phyloP scores from a whole-genome alignment of 768 basidiomycete genomes.

The Macrocybe gigantea region DNA sequence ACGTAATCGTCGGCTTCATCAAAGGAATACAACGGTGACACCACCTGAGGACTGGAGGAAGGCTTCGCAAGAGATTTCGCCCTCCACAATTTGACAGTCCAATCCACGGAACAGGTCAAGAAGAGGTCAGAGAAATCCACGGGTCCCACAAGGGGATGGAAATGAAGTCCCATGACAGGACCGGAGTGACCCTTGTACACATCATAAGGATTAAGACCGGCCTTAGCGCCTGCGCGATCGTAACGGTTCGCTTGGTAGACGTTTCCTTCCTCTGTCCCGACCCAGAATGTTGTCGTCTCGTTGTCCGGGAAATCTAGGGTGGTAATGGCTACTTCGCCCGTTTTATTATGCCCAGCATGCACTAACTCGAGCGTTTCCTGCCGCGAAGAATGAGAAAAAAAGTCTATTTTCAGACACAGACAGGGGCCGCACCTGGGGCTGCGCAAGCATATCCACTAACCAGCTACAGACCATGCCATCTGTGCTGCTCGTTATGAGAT shows the following conservation, averaged over 20 bases:
- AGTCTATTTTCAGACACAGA: not conserved
- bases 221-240: constrained; percentile 95
- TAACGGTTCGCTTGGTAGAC: constrained; percentile 96
- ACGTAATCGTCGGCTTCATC: constrained; percentile 99
- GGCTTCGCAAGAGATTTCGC: constrained; percentile 74
- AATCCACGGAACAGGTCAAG: constrained; percentile 89
- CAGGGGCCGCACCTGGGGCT: constrained; percentile 69
- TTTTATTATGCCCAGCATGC: constrained; percentile 91
- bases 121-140: constrained; percentile 97
- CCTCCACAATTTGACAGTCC: constrained; percentile 98
- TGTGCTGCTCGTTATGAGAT: constrained; percentile 92
- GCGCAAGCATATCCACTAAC: constrained; percentile 97
- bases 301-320: constrained; percentile 91
- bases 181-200: constrained; percentile 91
- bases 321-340: constrained; percentile 93
- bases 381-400: not conserved
- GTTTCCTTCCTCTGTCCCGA: constrained; percentile 97
- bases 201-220: constrained; percentile 89
- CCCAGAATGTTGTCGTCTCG: constrained; percentile 96
- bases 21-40: constrained; percentile 86
- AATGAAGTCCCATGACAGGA: constrained; percentile 90
- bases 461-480: constrained; percentile 97
- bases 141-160: constrained; percentile 87
- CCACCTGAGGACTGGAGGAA: constrained; percentile 48
- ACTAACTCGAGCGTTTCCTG: constrained; percentile 92